Conservation (phyloP, 495 filamentous ascomycete genomes). For the Acidomyces sp. region DNA sequence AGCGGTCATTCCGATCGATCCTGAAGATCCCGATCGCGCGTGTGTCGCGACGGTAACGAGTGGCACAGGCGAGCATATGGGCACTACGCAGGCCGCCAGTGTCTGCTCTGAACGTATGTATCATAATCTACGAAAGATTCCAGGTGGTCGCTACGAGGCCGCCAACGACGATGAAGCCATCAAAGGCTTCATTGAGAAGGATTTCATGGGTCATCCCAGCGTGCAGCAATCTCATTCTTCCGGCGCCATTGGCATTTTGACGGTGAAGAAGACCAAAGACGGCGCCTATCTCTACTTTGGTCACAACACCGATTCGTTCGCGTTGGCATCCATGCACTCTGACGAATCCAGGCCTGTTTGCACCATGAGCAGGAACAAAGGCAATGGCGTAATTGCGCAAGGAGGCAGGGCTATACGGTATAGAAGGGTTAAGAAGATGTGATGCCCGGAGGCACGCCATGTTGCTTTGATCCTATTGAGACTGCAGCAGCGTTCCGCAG, state of each 20-base stretch:
- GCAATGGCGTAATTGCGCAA: constrained; percentile 27
- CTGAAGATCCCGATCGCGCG: constrained; percentile 44
- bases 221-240: constrained; percentile 55
- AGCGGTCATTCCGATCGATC: constrained; percentile 60
- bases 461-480: too few species aligned
- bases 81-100: constrained; percentile 70
- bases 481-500: too few species aligned
- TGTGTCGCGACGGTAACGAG: constrained; percentile 71
- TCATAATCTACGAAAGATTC: constrained; percentile 44
- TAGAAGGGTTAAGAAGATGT: constrained; percentile 14
- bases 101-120: constrained; percentile 68
- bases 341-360: constrained; percentile 55
- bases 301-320: constrained; percentile 87
- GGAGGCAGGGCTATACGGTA: constrained; percentile 27
- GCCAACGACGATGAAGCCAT: constrained; percentile 58
- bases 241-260: constrained; percentile 72
- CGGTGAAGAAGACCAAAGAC: constrained; percentile 59
- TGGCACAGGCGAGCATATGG: constrained; percentile 95
- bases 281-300: constrained; percentile 73
- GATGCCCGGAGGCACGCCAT: too few species aligned
- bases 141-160: constrained; percentile 46
- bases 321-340: constrained; percentile 73
- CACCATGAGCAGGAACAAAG: constrained; percentile 62
- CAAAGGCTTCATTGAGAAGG: constrained; percentile 53
- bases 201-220: constrained; percentile 74